phyloP scores from a whole-genome alignment of 2,329 filamentous ascomycete genomes.

The Aspergillus tubingensis region DNA sequence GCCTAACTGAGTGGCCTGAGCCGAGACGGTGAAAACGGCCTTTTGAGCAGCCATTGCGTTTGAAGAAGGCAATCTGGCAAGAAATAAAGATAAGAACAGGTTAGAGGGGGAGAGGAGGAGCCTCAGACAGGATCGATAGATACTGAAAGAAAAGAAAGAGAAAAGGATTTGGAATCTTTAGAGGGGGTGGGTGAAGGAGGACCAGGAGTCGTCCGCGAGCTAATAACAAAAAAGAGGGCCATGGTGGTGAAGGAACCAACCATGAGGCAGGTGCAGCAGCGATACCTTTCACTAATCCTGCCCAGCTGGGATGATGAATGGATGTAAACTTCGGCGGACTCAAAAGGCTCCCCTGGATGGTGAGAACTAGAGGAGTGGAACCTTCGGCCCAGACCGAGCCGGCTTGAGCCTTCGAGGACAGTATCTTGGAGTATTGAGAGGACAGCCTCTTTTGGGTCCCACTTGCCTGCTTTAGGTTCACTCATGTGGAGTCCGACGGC shows the following conservation, averaged over 20 bases:
- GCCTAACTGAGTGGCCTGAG: conserved; percentile 60
- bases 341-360: neutral
- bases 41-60: conserved; percentile 16
- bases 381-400: no score
- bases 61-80: neutral
- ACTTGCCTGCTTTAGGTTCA: no score
- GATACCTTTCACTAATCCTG: neutral
- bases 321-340: neutral
- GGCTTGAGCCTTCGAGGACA: no score
- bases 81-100: neutral
- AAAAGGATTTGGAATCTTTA: neutral
- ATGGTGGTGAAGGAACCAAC: conserved; percentile 1
- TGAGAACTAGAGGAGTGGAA: no score
- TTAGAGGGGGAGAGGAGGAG: neutral
- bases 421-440: no score
- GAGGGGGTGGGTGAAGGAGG: neutral
- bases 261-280: neutral
- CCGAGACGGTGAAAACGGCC: conserved; percentile 48
- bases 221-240: neutral
- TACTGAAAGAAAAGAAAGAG: no score
- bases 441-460: no score
- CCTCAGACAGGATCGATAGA: neutral
- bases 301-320: neutral
- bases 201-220: neutral
- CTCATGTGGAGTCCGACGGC: no score